phyloP scores from a whole-genome alignment of 331 rosid species.

The Quercus tomentella region DNA sequence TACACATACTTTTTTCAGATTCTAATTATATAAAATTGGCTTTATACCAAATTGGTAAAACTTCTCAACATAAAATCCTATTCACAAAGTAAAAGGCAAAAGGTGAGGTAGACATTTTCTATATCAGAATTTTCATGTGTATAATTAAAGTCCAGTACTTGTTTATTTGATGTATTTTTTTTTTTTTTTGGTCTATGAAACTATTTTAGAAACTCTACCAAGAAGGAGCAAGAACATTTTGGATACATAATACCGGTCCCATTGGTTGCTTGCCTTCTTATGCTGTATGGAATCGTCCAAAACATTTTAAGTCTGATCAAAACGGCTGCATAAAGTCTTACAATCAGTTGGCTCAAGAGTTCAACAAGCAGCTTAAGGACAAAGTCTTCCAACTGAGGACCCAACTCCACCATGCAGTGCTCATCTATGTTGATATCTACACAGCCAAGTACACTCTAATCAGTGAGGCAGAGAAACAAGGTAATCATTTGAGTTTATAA shows the following conservation, averaged over 20 bases:
- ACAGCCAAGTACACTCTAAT: not conserved
- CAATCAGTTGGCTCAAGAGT: conserved; percentile 12
- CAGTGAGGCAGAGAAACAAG: not conserved
- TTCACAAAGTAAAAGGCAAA: not conserved
- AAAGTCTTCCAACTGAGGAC: not conserved
- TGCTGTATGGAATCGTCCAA: not conserved
- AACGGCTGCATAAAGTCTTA: conserved; percentile 19
- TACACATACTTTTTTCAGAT: not conserved
- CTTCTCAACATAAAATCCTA: not conserved
- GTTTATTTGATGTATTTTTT: too few relatives aligned
- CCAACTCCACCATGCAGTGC: not conserved
- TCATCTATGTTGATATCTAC: not conserved
- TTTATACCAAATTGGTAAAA: not conserved
- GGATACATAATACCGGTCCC: conserved; percentile 30
- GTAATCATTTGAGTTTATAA: not conserved
- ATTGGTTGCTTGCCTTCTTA: conserved; percentile 21
- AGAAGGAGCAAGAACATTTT: conserved; percentile 13
- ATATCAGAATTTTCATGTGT: too few relatives aligned
- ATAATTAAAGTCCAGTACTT: too few relatives aligned
- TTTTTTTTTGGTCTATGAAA: not conserved
- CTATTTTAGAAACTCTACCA: conserved; percentile 19
- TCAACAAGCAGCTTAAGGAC: conserved; percentile 1
- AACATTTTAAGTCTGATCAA: not conserved
- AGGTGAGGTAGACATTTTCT: not conserved
- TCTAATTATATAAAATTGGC: not conserved